Conservation (phyloP, 306 rosid genomes). For the Malus sieversii region DNA sequence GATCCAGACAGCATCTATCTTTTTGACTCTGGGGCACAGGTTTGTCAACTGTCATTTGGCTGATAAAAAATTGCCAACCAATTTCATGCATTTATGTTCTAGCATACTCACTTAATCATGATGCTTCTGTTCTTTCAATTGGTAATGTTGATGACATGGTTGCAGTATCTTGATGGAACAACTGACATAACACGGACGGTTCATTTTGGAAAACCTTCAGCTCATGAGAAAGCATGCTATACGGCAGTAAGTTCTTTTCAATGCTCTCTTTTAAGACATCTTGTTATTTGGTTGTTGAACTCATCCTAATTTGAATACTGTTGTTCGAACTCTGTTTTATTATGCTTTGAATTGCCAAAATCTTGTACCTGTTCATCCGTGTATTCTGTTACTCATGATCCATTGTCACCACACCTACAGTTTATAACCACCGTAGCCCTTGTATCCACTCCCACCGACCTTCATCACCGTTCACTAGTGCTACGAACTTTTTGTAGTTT, state of each 20-base stretch:
- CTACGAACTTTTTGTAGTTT: neutral
- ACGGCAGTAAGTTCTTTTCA: conserved; percentile 65
- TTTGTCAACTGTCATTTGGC: conserved; percentile 21
- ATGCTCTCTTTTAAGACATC: neutral
- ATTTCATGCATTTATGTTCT: neutral
- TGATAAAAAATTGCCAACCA: conserved; percentile 1
- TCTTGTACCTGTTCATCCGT: neutral
- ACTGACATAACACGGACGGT: conserved; percentile 94
- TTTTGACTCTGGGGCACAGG: conserved; percentile 99
- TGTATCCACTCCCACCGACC: neutral
- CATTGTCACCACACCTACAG: neutral
- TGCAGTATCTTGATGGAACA: conserved; percentile 93
- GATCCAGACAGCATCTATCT: conserved; percentile 91
- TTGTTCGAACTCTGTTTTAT: neutral
- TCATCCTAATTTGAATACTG: neutral
- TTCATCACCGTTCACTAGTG: neutral
- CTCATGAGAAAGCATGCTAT: conserved; percentile 82
- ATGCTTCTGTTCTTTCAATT: conserved; percentile 6
- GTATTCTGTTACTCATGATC: neutral
- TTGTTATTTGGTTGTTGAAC: neutral
- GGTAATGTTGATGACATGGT: conserved; percentile 24
- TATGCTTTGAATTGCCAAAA: conserved; percentile 6
- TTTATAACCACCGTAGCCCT: neutral
- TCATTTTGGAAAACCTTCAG: conserved; percentile 91
- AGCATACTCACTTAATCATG: conserved; percentile 3